A percentile compares a stretch with the other conserved stretches of the same genome.
phyloP scores from a whole-genome alignment of 768 basidiomycete genomes.

The Thelephora ganbajun region DNA sequence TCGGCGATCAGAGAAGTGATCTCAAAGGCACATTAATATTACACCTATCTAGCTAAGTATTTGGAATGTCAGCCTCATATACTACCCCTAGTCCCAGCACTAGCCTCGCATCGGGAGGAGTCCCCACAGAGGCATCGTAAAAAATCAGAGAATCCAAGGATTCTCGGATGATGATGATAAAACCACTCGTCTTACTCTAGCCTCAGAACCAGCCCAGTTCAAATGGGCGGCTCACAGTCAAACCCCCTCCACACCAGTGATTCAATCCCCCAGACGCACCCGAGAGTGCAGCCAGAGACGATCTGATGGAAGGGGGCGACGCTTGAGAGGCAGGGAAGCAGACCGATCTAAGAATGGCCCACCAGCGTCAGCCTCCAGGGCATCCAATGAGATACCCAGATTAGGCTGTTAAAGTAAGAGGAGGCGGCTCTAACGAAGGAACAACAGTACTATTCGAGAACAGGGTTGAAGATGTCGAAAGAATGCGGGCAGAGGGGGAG shows the following conservation, averaged over 20 bases:
- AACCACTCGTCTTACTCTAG: conserved; percentile 31
- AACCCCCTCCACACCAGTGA: background rate
- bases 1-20: too few relatives aligned
- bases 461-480: too few relatives aligned
- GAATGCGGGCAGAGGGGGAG: too few relatives aligned
- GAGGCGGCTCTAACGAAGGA: conserved; percentile 6
- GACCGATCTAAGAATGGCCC: conserved; percentile 7
- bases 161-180: conserved; percentile 11
- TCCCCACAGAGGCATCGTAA: conserved; percentile 57
- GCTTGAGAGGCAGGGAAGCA: conserved; percentile 6
- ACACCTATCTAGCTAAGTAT: too few relatives aligned
- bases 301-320: conserved; percentile 5
- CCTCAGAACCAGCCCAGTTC: conserved; percentile 14
- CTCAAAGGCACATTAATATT: too few relatives aligned
- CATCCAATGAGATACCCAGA: conserved; percentile 5
- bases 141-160: conserved; percentile 1
- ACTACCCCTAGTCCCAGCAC: conserved; percentile 71
- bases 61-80: conserved; percentile 68
- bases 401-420: conserved; percentile 7
- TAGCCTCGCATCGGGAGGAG: conserved; percentile 64
- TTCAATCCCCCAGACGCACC: background rate
- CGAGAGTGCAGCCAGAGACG: background rate
- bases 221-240: background rate
- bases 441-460: background rate
- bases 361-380: conserved; percentile 9